Evolutionary conservation across 352 stramenopile species (phyloP), one percentile per base, ranked within the genome.

Genomic region (Aphanomyces astaci): DNA sequence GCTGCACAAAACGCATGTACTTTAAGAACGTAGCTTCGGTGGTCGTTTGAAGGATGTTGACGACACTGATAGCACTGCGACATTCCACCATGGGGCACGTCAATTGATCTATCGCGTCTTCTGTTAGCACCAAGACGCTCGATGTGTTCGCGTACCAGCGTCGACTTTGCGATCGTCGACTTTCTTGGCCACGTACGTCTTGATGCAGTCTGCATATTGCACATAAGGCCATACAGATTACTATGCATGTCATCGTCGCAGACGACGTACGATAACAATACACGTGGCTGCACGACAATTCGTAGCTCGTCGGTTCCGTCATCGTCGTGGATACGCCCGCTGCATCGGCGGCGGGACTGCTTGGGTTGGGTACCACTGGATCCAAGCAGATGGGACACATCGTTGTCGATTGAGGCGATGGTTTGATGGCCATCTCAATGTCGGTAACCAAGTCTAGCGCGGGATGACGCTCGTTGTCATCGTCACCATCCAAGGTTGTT

Each of bases 241-340:
- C n/a, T n/a, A n/a, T 33, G 25, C 11, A 9, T 48, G 36, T 22
- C n/a, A 7, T 36, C 22, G 30, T 45, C 10, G 4, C 15, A n/a
- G n/a, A n/a, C n/a, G n/a, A n/a, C n/a, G 30, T 39, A 63, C 54
- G 31, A 49, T 63, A 49, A 25, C 54, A 63, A 7, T 63, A 63
- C 17, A 25, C 31, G 24, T 63, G 54, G 4, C 24, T n/a, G 32
- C 54, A 63, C 4, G 15, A 28, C 31, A 63, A 31, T 11, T 30
- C 31, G 19, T 49, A 4, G 4, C 19, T 10, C 10, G 54, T 33
- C 22, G 17, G 13, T 49, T 63, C 54, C 17, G 25, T 43, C 31
- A 49, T 25, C n/a, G n/a, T n/a, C n/a, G n/a, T n/a, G n/a, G n/a
- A n/a, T n/a, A n/a, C n/a, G n/a, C n/a, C n/a, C n/a, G n/a, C n/a